Evolutionary conservation across 2,329 filamentous ascomycete genomes (phyloP).

Genomic region (Alternaria dauci): DNA sequence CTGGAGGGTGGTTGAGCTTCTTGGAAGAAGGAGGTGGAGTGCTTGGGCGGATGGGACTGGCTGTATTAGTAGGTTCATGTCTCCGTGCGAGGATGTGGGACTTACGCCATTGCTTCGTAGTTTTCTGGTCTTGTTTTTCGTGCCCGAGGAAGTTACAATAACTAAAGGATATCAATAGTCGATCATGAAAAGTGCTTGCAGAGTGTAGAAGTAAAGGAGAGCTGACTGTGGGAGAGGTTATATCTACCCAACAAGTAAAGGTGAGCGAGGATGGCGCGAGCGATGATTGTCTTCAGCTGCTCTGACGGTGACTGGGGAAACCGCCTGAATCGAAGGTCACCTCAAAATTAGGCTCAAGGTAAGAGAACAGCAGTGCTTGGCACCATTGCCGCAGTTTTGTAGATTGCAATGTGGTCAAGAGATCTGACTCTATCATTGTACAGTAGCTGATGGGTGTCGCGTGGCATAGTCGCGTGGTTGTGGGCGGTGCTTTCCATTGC

Average conservation of each 20-base stretch:
- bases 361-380: background rate
- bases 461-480: background rate
- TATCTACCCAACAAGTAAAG: background rate
- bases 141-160: background rate
- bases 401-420: background rate
- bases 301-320: background rate
- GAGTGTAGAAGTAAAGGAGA: background rate
- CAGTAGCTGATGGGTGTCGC: background rate
- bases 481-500: background rate
- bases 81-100: background rate
- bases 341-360: background rate
- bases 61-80: constrained; percentile 7
- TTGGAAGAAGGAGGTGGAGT: constrained; percentile 7
- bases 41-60: constrained; percentile 9
- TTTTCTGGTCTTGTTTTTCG: background rate
- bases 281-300: background rate
- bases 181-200: background rate
- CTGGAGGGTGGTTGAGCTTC: background rate
- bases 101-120: constrained; percentile 17
- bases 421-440: background rate
- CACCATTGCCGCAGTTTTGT: background rate
- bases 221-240: background rate
- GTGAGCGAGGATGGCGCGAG: background rate
- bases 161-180: background rate
- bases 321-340: constrained; percentile 1